These are phyloP conservation scores for Lactarius hengduanensis DNA, from an alignment of 768 basidiomycete genomes.

Conservation along the genomic window DNA sequence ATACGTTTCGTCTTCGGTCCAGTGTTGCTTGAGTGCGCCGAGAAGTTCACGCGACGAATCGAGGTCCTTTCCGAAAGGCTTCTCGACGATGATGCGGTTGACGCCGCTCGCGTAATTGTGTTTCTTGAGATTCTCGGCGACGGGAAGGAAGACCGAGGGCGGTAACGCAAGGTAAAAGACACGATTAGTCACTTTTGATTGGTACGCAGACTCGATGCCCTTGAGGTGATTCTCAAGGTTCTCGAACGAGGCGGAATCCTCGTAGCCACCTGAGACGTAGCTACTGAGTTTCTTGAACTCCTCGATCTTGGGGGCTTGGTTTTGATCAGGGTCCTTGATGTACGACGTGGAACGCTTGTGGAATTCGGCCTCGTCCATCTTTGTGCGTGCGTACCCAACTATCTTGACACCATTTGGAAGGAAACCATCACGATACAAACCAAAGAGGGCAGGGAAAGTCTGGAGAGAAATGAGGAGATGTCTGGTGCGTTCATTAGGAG, in stretches of 20 bases:
- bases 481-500: background rate
- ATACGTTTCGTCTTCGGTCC: constrained; percentile 97
- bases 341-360: constrained; percentile 80
- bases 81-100: constrained; percentile 96
- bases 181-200: constrained; percentile 66
- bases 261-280: constrained; percentile 88
- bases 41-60: constrained; percentile 81
- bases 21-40: constrained; percentile 74
- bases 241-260: constrained; percentile 76
- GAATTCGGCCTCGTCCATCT: constrained; percentile 86
- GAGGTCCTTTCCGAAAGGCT: constrained; percentile 96
- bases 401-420: constrained; percentile 85
- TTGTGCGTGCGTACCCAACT: constrained; percentile 95
- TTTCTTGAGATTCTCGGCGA: constrained; percentile 78
- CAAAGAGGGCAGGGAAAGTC: constrained; percentile 96
- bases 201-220: constrained; percentile 72
- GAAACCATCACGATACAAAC: constrained; percentile 75
- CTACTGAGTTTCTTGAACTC: constrained; percentile 80
- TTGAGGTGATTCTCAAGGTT: constrained; percentile 73
- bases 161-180: constrained; percentile 97
- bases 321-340: constrained; percentile 75
- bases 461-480: constrained; percentile 34
- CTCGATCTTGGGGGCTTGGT: constrained; percentile 62
- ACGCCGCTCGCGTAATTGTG: constrained; percentile 75
- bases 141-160: constrained; percentile 92